A percentile compares a stretch with the other conserved stretches of the same genome.
Evolutionary conservation across 2,329 filamentous ascomycete species (phyloP).

Genomic region (Incumbomyces delicatus): DNA sequence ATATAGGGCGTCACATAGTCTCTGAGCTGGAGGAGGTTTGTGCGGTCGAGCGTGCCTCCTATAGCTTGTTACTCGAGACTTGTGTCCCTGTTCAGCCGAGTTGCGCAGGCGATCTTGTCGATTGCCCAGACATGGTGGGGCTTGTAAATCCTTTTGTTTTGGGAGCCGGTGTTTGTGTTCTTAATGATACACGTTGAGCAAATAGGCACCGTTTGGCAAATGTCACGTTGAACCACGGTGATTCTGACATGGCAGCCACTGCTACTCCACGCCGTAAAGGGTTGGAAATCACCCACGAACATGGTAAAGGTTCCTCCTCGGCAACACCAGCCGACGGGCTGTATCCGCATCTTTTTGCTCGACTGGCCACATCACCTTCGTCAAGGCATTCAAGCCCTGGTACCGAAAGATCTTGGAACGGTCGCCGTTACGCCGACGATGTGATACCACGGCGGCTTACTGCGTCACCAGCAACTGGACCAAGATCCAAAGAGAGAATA

Average conservation of each 20-base stretch:
- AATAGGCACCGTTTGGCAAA: too few species aligned
- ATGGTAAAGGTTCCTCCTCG: constrained; percentile 1
- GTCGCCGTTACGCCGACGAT: constrained; percentile 6
- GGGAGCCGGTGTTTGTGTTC: too few species aligned
- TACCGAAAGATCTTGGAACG: constrained; percentile 5
- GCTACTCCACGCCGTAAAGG: constrained; percentile 2
- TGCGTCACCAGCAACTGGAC: not conserved
- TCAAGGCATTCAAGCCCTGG: constrained; percentile 6
- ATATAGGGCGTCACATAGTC: too few species aligned
- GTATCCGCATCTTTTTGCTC: not conserved
- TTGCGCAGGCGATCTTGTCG: too few species aligned
- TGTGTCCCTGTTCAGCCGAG: too few species aligned
- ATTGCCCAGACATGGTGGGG: too few species aligned
- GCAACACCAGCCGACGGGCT: not conserved
- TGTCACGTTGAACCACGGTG: too few species aligned
- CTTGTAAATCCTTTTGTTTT: too few species aligned
- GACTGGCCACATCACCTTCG: not conserved
- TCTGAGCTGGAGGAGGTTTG: too few species aligned
- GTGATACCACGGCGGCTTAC: constrained; percentile 5
- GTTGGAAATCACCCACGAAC: not conserved
- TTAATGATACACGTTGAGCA: too few species aligned
- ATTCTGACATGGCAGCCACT: not conserved
- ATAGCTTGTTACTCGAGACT: too few species aligned
- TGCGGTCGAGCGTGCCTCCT: too few species aligned
- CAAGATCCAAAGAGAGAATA: constrained; percentile 2